Conservation (phyloP, 805 yeast genomes). For the Starmerella potacharoeniae region DNA sequence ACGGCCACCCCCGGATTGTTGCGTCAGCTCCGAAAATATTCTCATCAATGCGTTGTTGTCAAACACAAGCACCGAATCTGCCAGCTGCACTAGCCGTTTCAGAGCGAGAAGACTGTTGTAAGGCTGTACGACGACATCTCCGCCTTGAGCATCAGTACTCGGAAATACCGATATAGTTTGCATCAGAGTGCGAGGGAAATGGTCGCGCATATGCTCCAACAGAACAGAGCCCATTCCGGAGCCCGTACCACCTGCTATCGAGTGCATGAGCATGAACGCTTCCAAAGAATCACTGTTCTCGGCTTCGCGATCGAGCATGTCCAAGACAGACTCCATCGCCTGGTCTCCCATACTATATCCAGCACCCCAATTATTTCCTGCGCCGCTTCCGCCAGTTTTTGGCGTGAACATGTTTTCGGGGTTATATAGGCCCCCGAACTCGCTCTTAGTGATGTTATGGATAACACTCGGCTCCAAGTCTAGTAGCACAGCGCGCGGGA, state of each 20-base stretch:
- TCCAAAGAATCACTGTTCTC: constrained; percentile 84
- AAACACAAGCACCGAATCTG: constrained; percentile 80
- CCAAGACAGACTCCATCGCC: constrained; percentile 61
- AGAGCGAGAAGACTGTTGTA: constrained; percentile 80
- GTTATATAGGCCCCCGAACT: constrained; percentile 56
- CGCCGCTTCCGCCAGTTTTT: constrained; percentile 55
- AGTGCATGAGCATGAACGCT: constrained; percentile 82
- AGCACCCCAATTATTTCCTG: constrained; percentile 92
- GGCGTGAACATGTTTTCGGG: constrained; percentile 72
- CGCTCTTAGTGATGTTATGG: constrained; percentile 42
- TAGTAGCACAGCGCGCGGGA: constrained; percentile 76
- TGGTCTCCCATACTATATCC: constrained; percentile 70
- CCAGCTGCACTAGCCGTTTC: constrained; percentile 66
- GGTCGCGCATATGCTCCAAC: constrained; percentile 66
- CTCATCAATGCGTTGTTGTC: constrained; percentile 77
- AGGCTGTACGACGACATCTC: constrained; percentile 97
- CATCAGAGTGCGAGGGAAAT: constrained; percentile 69
- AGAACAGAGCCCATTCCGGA: constrained; percentile 85
- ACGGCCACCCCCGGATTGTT: constrained; percentile 29
- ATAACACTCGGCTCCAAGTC: constrained; percentile 85
- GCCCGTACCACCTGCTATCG: constrained; percentile 98
- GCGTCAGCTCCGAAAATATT: constrained; percentile 53
- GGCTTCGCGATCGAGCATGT: constrained; percentile 76
- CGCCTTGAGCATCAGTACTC: constrained; percentile 51
- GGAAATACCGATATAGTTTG: constrained; percentile 86